Conservation (phyloP, 2,329 filamentous ascomycete species). For the Arachnomyces sp. region DNA sequence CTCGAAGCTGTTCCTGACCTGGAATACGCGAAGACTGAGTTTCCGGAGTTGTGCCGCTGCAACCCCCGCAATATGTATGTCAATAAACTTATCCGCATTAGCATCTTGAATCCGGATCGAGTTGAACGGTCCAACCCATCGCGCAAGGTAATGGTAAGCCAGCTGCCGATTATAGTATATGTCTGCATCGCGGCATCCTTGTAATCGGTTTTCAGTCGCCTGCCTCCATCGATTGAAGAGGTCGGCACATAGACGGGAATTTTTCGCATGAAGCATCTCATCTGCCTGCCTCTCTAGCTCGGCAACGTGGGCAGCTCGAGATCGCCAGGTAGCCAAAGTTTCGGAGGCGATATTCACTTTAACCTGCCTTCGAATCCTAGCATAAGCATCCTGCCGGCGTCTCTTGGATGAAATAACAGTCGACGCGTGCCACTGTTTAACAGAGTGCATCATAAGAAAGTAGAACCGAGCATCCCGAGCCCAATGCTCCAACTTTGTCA, state of each 20-base stretch:
- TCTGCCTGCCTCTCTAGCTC: constrained; percentile 34
- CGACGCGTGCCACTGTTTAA: constrained; percentile 46
- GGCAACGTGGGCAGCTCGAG: constrained; percentile 22
- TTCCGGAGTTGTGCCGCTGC: constrained; percentile 45
- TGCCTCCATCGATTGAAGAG: constrained; percentile 38
- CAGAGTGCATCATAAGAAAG: constrained; percentile 40
- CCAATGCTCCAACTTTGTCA: constrained; percentile 43
- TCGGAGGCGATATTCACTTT: constrained; percentile 47
- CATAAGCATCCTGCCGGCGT: constrained; percentile 49
- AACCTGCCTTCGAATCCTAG: constrained; percentile 42
- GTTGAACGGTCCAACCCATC: constrained; percentile 28
- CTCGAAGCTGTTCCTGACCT: constrained; percentile 42
- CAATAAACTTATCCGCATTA: constrained; percentile 39
- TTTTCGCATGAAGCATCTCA: constrained; percentile 25
- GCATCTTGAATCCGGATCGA: constrained; percentile 29
- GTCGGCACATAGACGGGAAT: constrained; percentile 25
- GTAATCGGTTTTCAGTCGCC: constrained; percentile 25
- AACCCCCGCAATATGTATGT: constrained; percentile 39
- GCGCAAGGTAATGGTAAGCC: constrained; percentile 29
- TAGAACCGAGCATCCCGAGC: constrained; percentile 50
- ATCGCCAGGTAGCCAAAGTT: constrained; percentile 32
- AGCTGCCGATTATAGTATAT: constrained; percentile 31
- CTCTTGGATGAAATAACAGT: constrained; percentile 43
- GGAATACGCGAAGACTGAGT: constrained; percentile 51
- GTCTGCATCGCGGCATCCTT: constrained; percentile 30